Evolutionary conservation across 306 rosid species (phyloP), one percentile per base, ranked within the genome.

Genomic region (Rosa persica): DNA sequence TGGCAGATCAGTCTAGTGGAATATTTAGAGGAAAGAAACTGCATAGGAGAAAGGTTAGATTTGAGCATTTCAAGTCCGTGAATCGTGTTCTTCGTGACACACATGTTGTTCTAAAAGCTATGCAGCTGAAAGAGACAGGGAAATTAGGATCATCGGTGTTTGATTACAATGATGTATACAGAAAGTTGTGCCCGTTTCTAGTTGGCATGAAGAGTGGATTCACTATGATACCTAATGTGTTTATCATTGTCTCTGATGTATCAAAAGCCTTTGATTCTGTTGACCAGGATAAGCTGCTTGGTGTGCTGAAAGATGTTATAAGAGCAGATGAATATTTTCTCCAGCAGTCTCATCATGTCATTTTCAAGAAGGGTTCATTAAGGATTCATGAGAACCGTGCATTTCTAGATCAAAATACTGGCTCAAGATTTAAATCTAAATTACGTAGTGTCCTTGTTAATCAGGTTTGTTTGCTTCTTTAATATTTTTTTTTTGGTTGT

Each of bases 121-220:
- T 92, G 66, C 86, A 77, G 81, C 74, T 82, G 70, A 80, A 86
- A 84, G 92, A 88, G 75, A 90, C 95, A 34, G 85, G 85, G 83
- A 87, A 83, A 64, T 80, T 94, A 76, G 98, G 98, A 72, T 88
- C 98, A 58, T 94, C 98, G 4, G 95, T 94, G 74, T 94, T 94
- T 83, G 91, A 94, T 76, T 94, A 94, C 85, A 90, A 90, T 86
- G 97, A 88, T 81, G 88, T 89, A 70, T 94, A 94, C 67, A 83
- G 61, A 83, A 92, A 84, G 76, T 76, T 94, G 27, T 85, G 93
- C 47, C 86, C 92, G 38, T 91, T 90, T 84, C 74, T 88, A 77
- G 71, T 82, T 85, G 84, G 72, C 70, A 81, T 82, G 34, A 88
- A 83, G 87, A 85, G 82, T 36, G 83, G 82, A 36, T 67, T 73